Conservation (phyloP, 2,329 filamentous ascomycete species). For the Rhytidhysteron rufulum region DNA sequence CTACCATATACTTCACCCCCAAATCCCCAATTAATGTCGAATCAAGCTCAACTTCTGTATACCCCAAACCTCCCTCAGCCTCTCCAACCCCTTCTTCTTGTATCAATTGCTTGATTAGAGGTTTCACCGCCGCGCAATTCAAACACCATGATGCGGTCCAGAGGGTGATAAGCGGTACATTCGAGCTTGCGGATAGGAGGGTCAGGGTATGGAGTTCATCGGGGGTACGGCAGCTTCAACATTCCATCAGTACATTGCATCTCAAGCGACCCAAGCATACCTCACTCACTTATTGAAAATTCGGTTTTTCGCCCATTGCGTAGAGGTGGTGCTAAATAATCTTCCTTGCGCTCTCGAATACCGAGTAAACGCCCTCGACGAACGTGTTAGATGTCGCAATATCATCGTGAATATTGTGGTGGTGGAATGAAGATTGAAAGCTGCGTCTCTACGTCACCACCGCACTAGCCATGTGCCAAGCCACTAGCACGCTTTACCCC, state of each 20-base stretch:
- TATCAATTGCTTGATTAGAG: conserved; percentile 41
- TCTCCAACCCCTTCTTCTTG: conserved; percentile 44
- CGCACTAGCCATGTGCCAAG: conserved; percentile 2
- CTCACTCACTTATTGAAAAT: conserved; percentile 20
- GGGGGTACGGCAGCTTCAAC: conserved; percentile 40
- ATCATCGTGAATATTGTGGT: conserved; percentile 9
- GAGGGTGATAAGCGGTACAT: conserved; percentile 45
- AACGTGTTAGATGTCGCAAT: conserved; percentile 5
- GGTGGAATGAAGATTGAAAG: not conserved
- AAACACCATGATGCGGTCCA: conserved; percentile 49
- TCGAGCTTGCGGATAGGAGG: conserved; percentile 43
- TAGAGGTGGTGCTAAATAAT: conserved; percentile 6
- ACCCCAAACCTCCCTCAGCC: conserved; percentile 43
- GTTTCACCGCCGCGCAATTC: conserved; percentile 41
- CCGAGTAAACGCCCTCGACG: not conserved
- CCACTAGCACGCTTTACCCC: not conserved
- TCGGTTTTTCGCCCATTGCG: conserved; percentile 20
- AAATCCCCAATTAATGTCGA: conserved; percentile 40
- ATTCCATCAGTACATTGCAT: not conserved
- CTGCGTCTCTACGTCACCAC: conserved; percentile 6
- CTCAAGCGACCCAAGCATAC: too few species aligned
- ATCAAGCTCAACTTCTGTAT: conserved; percentile 48
- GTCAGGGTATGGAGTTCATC: conserved; percentile 47
- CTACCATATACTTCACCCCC: conserved; percentile 37
- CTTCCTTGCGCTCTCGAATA: not conserved